phyloP scores from a whole-genome alignment of 73 alveolate genomes.

The Effrenium voratum region DNA sequence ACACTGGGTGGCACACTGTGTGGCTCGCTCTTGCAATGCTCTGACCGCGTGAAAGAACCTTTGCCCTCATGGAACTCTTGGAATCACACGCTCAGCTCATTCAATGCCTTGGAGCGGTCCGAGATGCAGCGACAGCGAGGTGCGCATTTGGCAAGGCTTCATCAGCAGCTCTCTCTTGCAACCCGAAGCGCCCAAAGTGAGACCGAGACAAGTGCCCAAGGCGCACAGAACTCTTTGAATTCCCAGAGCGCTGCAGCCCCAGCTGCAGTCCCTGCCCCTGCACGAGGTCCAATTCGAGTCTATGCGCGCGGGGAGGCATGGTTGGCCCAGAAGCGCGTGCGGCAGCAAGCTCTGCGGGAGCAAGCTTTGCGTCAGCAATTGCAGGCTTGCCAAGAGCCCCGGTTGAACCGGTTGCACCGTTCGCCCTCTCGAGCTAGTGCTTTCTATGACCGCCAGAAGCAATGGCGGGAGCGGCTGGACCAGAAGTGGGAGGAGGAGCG shows the following conservation, averaged over 20 bases:
- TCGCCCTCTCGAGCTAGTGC: neutral
- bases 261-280: too few relatives aligned
- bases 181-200: too few relatives aligned
- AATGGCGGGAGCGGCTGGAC: neutral
- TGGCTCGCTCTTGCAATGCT: too few relatives aligned
- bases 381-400: neutral
- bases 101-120: constrained; percentile 9
- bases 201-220: neutral
- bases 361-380: neutral
- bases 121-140: constrained; percentile 22
- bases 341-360: neutral
- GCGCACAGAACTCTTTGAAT: neutral
- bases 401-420: neutral
- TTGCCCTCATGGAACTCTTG: constrained; percentile 39
- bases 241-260: too few relatives aligned
- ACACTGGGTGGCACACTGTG: too few relatives aligned
- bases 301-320: too few relatives aligned
- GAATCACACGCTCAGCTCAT: neutral
- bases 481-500: neutral
- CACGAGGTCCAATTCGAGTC: too few relatives aligned
- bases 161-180: neutral
- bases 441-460: constrained; percentile 29
- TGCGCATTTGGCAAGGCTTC: neutral
- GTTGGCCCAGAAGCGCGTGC: neutral
- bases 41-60: too few relatives aligned